These are phyloP conservation scores for Nitzschia putrida DNA, from an alignment of 108 stramenopile genomes.

Conservation along the genomic window DNA sequence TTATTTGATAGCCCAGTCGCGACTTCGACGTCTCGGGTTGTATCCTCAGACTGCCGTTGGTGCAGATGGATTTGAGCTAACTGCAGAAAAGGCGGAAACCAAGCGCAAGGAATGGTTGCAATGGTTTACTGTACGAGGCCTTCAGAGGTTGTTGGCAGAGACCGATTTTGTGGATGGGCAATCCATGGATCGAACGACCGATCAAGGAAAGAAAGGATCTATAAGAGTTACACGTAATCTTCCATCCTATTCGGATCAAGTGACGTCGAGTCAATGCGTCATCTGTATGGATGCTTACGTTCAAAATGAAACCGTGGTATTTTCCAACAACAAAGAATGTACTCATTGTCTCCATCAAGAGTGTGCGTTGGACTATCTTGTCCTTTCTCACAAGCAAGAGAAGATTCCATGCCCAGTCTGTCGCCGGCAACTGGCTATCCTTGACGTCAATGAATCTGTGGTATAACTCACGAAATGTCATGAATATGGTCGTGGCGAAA, in stretches of 20 bases:
- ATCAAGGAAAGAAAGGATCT: background rate
- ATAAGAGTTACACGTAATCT: background rate
- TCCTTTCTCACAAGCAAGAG: background rate
- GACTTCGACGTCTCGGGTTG: background rate
- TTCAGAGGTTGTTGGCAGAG: background rate
- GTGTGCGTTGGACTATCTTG: slow-evolving; percentile 54
- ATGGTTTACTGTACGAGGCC: background rate
- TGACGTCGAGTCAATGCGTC: slow-evolving; percentile 25
- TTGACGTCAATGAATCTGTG: background rate
- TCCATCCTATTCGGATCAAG: background rate
- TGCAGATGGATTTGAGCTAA: background rate
- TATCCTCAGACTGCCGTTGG: background rate
- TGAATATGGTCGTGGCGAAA: background rate
- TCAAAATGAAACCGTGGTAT: slow-evolving; percentile 44
- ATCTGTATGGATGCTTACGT: slow-evolving; percentile 57
- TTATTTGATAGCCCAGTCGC: background rate
- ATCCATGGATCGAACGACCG: background rate
- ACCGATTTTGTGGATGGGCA: background rate
- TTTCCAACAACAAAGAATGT: slow-evolving; percentile 41
- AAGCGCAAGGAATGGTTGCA: background rate
- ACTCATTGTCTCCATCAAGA: slow-evolving; percentile 61
- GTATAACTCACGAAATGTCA: background rate
- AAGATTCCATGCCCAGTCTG: slow-evolving; percentile 11
- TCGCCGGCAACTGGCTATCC: slow-evolving; percentile 20
- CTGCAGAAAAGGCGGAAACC: background rate